These are phyloP conservation scores for Lentinus polychrous DNA, from an alignment of 1,284 basidiomycete species.

Conservation along the genomic window DNA sequence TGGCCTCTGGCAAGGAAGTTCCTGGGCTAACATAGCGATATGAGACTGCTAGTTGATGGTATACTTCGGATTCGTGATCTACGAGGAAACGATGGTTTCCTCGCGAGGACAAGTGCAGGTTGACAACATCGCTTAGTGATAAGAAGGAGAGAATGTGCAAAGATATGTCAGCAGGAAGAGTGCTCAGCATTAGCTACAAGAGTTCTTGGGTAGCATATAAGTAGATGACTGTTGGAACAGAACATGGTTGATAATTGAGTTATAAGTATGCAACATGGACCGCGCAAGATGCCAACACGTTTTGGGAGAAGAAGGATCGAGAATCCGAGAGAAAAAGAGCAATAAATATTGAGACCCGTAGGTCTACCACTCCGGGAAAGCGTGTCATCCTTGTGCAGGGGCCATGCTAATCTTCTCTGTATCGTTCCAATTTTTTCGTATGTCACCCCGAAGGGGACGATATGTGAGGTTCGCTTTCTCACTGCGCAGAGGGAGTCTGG, in stretches of 20 bases:
- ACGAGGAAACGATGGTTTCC: constrained; percentile 11
- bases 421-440: constrained; percentile 12
- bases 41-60: constrained; percentile 19
- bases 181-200: constrained; percentile 10
- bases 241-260: neutral
- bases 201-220: neutral
- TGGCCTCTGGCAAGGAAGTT: constrained; percentile 15
- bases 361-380: constrained; percentile 11
- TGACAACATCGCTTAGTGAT: constrained; percentile 13
- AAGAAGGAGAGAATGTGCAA: constrained; percentile 18
- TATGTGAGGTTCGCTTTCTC: neutral
- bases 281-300: neutral
- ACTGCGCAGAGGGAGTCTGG: neutral
- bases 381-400: constrained; percentile 12
- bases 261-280: neutral
- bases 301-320: neutral
- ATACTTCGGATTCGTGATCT: constrained; percentile 16
- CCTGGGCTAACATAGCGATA: constrained; percentile 16
- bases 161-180: constrained; percentile 16
- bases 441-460: constrained; percentile 11
- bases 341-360: constrained; percentile 12
- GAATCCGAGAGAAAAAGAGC: neutral
- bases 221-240: neutral
- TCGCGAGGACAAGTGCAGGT: constrained; percentile 14
- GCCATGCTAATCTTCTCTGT: constrained; percentile 12